Evolutionary conservation across 768 basidiomycete genomes (phyloP).

Genomic region (Boletus pseudopeckii): DNA sequence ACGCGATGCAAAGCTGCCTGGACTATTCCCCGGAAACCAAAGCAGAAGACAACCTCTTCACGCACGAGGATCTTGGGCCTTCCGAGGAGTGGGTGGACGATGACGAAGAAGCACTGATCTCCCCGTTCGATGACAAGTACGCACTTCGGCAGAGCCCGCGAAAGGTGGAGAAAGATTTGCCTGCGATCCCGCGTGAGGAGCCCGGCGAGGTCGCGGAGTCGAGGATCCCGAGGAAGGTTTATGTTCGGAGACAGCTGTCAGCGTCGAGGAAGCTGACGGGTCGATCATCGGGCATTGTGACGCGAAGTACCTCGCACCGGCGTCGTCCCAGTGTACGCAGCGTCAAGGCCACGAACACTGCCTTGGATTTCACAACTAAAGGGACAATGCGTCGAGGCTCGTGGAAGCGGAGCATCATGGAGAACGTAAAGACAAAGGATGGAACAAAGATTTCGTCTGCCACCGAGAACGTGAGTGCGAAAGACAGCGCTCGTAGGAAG

Average conservation of each 20-base stretch:
- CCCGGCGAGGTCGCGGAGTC: conserved; percentile 5
- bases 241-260: conserved; percentile 16
- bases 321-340: conserved; percentile 16
- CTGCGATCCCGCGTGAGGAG: conserved; percentile 9
- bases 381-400: conserved; percentile 25
- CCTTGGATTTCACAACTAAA: conserved; percentile 9
- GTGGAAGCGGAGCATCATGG: conserved; percentile 23
- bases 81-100: conserved; percentile 26
- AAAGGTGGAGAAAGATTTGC: conserved; percentile 15
- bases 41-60: neutral
- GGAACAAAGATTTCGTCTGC: conserved; percentile 8
- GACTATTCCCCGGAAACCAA: conserved; percentile 24
- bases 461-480: conserved; percentile 12
- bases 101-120: conserved; percentile 23
- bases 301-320: conserved; percentile 11
- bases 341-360: conserved; percentile 7
- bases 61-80: conserved; percentile 7
- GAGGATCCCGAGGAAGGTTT: conserved; percentile 21
- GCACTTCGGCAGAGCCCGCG: conserved; percentile 5
- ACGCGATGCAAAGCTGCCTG: conserved; percentile 21
- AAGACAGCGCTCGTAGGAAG: conserved; percentile 10
- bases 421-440: conserved; percentile 15
- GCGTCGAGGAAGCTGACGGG: conserved; percentile 6
- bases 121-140: conserved; percentile 26
- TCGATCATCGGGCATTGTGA: neutral